Conservation (phyloP, 2,329 filamentous ascomycete species). For the Myriosclerotinia scirpicola region DNA sequence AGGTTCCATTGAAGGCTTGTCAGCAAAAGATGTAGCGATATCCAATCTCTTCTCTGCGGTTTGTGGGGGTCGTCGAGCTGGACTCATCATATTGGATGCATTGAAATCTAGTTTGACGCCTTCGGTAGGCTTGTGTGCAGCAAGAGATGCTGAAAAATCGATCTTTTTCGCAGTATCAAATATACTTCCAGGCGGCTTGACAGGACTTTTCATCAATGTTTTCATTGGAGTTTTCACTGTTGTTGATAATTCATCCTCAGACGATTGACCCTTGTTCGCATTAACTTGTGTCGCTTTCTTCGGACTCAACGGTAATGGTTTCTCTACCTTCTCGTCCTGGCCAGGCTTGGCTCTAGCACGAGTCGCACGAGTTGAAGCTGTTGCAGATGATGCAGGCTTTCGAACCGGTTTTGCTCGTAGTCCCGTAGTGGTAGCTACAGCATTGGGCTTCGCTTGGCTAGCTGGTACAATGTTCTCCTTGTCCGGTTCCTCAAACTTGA, state of each 20-base stretch:
- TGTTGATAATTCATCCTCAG: conserved; percentile 60
- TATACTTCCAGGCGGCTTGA: conserved; percentile 48
- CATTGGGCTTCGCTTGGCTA: conserved; percentile 43
- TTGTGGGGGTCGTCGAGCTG: conserved; percentile 54
- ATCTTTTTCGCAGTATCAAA: conserved; percentile 42
- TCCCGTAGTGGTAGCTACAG: conserved; percentile 42
- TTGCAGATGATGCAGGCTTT: conserved; percentile 43
- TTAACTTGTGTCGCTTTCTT: conserved; percentile 63
- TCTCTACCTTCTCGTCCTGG: conserved; percentile 39
- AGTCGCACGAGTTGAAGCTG: conserved; percentile 36
- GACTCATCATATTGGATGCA: conserved; percentile 50
- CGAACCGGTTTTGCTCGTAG: conserved; percentile 52
- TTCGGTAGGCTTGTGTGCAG: conserved; percentile 33
- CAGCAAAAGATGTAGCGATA: conserved; percentile 38
- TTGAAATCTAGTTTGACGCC: conserved; percentile 42
- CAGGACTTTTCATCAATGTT: conserved; percentile 55
- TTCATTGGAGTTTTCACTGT: conserved; percentile 53
- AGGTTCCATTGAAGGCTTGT: conserved; percentile 34
- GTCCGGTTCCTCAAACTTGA: conserved; percentile 61
- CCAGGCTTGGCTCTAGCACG: conserved; percentile 38
- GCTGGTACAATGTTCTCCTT: conserved; percentile 60
- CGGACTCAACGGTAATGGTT: conserved; percentile 58
- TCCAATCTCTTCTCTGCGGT: conserved; percentile 42
- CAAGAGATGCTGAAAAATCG: conserved; percentile 41
- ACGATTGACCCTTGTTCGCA: conserved; percentile 47